A percentile compares a stretch with the other conserved stretches of the same genome.
Conservation (phyloP, 2,329 filamentous ascomycete species). For the Colletotrichum lini region DNA sequence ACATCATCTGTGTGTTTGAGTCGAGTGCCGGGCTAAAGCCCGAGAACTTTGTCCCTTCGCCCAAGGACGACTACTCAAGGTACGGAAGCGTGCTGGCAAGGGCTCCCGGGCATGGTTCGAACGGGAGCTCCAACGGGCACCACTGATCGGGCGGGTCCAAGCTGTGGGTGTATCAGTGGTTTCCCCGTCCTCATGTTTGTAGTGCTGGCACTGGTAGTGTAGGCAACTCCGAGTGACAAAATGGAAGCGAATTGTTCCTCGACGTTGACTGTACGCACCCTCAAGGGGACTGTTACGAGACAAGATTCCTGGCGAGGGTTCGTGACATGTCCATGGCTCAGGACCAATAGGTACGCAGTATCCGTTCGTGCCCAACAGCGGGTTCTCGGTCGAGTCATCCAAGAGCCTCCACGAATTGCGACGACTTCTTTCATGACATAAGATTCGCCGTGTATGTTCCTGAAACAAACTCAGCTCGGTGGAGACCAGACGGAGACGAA, state of each 20-base stretch:
- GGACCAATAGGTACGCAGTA: background rate
- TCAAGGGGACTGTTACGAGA: background rate
- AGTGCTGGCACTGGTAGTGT: slow-evolving; percentile 8
- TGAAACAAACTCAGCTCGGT: slow-evolving; percentile 18
- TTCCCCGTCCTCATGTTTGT: background rate
- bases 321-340: background rate
- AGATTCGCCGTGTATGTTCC: slow-evolving; percentile 11
- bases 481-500: slow-evolving; percentile 23
- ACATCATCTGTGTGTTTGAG: slow-evolving; percentile 58
- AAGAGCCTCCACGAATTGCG: slow-evolving; percentile 9
- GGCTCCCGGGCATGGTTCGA: slow-evolving; percentile 14
- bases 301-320: background rate
- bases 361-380: slow-evolving; percentile 8
- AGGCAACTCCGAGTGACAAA: background rate
- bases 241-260: background rate
- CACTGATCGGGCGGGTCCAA: background rate
- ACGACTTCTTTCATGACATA: background rate
- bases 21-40: slow-evolving; percentile 42
- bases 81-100: slow-evolving; percentile 43
- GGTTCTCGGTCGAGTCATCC: background rate
- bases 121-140: slow-evolving; percentile 4
- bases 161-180: background rate
- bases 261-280: background rate
- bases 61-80: slow-evolving; percentile 41
- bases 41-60: slow-evolving; percentile 43